Conservation (phyloP, 2,329 filamentous ascomycete species). For the Blastomyces silverae region DNA sequence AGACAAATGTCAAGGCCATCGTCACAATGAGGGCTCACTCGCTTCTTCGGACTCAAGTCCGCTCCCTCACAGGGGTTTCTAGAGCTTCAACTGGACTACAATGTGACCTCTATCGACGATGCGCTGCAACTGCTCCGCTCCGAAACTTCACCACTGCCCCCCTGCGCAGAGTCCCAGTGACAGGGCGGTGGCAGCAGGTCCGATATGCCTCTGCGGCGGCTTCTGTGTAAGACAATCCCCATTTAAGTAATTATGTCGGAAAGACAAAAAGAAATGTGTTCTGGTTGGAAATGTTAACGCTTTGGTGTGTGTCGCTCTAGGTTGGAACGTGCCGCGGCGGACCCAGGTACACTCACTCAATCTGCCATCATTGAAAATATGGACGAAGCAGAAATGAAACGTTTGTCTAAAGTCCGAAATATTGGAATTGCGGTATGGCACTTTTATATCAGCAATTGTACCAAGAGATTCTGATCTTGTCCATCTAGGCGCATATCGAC, state of each 20-base stretch:
- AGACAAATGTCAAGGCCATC: conserved; percentile 10
- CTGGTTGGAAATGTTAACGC: conserved; percentile 9
- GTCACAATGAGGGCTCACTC: conserved; percentile 37
- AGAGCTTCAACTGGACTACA: conserved; percentile 32
- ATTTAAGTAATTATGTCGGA: conserved; percentile 4
- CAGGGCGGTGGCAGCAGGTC: conserved; percentile 39
- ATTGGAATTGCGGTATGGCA: conserved; percentile 85
- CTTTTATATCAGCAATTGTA: neutral
- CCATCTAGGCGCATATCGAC: conserved; percentile 72
- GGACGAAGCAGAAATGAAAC: conserved; percentile 66
- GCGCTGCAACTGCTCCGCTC: conserved; percentile 34
- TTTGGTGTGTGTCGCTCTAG: conserved; percentile 27
- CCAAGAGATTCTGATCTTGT: conserved; percentile 4
- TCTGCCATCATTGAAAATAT: conserved; percentile 71
- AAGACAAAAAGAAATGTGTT: neutral
- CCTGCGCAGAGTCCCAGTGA: conserved; percentile 34
- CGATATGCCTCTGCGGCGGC: conserved; percentile 40
- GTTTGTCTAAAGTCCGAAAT: conserved; percentile 78
- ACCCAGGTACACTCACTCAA: conserved; percentile 53
- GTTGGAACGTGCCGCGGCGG: conserved; percentile 51
- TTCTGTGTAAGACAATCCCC: conserved; percentile 36
- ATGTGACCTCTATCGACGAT: conserved; percentile 35
- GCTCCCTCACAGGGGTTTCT: conserved; percentile 34
- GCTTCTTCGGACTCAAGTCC: conserved; percentile 37
- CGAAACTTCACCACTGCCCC: conserved; percentile 31